phyloP scores from a whole-genome alignment of 352 stramenopile species.

The Phytophthora cactorum region DNA sequence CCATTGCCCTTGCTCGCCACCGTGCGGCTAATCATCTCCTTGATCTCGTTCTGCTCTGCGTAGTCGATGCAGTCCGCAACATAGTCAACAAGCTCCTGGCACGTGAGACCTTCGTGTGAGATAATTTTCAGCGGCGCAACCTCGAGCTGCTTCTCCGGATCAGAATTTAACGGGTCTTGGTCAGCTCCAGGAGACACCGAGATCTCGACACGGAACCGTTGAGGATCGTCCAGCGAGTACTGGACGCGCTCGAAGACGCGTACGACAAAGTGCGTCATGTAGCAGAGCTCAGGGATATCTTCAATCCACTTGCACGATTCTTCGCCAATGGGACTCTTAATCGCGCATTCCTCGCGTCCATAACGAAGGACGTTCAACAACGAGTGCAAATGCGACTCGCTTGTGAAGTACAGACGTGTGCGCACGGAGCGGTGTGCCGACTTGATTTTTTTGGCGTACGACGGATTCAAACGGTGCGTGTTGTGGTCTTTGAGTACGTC shows the following conservation, averaged over 20 bases:
- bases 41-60: conserved; percentile 67
- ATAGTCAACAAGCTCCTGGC: conserved; percentile 88
- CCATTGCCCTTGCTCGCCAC: conserved; percentile 37
- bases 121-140: conserved; percentile 86
- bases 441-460: conserved; percentile 88
- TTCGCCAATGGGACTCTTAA: conserved; percentile 65
- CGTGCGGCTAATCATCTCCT: conserved; percentile 34
- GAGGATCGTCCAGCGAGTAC: conserved; percentile 64
- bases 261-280: conserved; percentile 99
- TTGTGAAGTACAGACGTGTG: conserved; percentile 99
- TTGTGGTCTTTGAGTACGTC: conserved; percentile 62
- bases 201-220: conserved; percentile 87
- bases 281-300: conserved; percentile 97
- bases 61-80: conserved; percentile 78
- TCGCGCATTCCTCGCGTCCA: conserved; percentile 61
- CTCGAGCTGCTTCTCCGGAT: conserved; percentile 65
- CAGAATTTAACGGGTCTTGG: conserved; percentile 68
- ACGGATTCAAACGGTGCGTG: conserved; percentile 84
- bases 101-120: conserved; percentile 80
- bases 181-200: conserved; percentile 84
- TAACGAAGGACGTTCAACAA: conserved; percentile 98
- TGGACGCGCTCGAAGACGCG: conserved; percentile 97
- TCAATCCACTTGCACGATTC: conserved; percentile 88
- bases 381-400: conserved; percentile 98
- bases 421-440: conserved; percentile 96